Base-by-base conservation (phyloP, 768 basidiomycete species). In the Brasilioporus rufonigricans region DNA sequence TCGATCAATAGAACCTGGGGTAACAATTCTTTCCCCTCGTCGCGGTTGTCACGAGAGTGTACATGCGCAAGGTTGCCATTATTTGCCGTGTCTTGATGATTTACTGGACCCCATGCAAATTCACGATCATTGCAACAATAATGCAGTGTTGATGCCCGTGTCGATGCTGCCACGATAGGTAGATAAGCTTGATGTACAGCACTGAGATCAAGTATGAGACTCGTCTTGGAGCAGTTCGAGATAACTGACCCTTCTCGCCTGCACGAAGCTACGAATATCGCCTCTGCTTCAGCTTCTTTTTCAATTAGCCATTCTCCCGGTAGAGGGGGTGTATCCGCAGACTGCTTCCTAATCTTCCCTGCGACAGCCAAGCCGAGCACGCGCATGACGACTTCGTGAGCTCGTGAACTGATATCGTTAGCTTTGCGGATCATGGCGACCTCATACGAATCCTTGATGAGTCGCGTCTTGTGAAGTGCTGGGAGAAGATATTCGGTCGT, bases 271-370 rank as follows among this genome's bases (percentile, higher is more conserved):
- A 93, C 89, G 59, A 98, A 98, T 9, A 95, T 79, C 0, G 94
- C 96, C 67, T 96, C 95, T 0, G 93, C 96, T 68, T 97, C 95
- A 0, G 85, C 87, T 71, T 98, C 96, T 61, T 89, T 91, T 73
- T 91, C 84, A 16, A 98, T 91, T 43, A 92, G 74, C 89, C 95
- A 97, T 63, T 94, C 88, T 4, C 80, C 77, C 2, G 89, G 91
- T 3, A 91, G 74, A 5, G 81, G 71, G 0, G 84, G 85, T 11
- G 73, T 72, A 4, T 56, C 61, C 2, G 65, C 65, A 31, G 76
- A 75, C 5, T 72, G 80, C 13, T 73, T 70, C 59, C 71, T 68
- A 54, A 87, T 78, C 49, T 76, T 75, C 18, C 80, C 79, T 48
- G 82, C 81, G 19, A 88, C 88, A 4, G 85, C 86, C 45, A 77